Base-by-base conservation (phyloP, 257 asterid species). In the Solanum chmielewskii region DNA sequence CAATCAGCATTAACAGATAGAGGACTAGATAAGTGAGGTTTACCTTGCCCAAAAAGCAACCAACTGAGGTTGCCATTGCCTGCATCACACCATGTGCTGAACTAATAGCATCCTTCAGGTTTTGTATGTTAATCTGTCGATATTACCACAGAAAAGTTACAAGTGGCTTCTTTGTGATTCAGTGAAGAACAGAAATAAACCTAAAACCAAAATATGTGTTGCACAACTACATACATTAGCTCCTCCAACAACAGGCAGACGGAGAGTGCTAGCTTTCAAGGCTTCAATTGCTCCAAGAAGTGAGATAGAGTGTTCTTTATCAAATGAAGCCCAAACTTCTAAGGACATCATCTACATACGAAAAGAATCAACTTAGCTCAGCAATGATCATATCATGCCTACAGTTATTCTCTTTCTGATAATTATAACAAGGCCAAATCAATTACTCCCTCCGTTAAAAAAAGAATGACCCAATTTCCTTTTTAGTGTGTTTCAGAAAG, bases 191-290 rank as follows among this genome's bases (percentile, higher is more conserved):
- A 80, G 85, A 47, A 80, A 47, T 31, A 47, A 80, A 35, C 8
- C 44, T 80, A 80, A 29, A 80, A 47, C 4, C 18, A 47, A 29
- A 47, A 80, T 49, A 78, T 78, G n/a, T 49, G 68, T 80, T 42
- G 2, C 44, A 20, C 31, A 39, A 73, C 85, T 31, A 87, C 98
- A 71, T 94, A 96, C 99, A 75, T 87, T 89, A 90, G 96, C 98
- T 90, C 94, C 98, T 90, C 94, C 98, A 56, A 90, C 91, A 74
- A 95, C 93, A 10, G 99, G 98, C 83, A 97, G 98, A 49, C 98
- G 98, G 74, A 97, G 96, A 85, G 98, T 95, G 94, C 98, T 97
- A 78, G 98, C 98, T 86, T 91, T 95, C 89, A 97, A 90, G 76
- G 98, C 96, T 92, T 95, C 98, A 64, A 92, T 97, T 73, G 96